Conservation (phyloP, 345 rosid species). For the Kernera saxatilis region DNA sequence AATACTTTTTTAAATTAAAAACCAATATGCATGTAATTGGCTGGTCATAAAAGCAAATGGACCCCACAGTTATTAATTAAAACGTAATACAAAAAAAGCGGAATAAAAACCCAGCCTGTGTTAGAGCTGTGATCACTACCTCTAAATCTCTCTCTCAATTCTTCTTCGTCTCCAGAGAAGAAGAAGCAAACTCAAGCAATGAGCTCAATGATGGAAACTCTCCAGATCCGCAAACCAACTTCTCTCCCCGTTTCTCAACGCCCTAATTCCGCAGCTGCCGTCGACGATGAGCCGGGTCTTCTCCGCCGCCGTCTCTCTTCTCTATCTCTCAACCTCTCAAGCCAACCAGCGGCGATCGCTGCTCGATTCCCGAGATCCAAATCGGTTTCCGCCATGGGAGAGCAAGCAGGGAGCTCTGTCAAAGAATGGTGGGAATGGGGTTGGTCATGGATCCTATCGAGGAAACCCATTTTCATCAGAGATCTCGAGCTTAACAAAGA, state of each 20-base stretch:
- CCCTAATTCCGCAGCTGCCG: background rate
- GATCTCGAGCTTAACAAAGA: conserved; percentile 89
- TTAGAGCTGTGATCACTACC: conserved; percentile 42
- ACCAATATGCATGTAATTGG: conserved; percentile 16
- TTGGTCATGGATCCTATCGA: conserved; percentile 80
- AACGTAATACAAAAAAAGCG: background rate
- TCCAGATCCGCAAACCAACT: conserved; percentile 42
- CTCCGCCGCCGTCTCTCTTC: conserved; percentile 75
- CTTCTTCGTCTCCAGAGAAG: background rate
- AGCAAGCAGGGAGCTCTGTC: conserved; percentile 48
- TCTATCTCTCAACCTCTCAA: conserved; percentile 49
- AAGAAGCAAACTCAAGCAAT: conserved; percentile 20
- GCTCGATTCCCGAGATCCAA: conserved; percentile 50
- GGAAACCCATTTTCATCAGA: conserved; percentile 58
- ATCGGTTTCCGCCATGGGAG: conserved; percentile 62
- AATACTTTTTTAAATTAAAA: background rate
- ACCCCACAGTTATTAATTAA: no score
- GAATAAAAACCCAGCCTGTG: conserved; percentile 53
- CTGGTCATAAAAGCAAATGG: conserved; percentile 17
- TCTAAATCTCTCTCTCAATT: background rate
- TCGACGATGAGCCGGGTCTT: conserved; percentile 23
- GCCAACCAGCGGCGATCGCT: conserved; percentile 29
- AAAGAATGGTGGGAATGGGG: conserved; percentile 87
- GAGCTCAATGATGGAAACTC: conserved; percentile 58
- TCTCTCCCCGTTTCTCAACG: conserved; percentile 54